Percentiles rank a stretch among this genome's conserved stretches.
phyloP scores from a whole-genome alignment of 2,329 filamentous ascomycete genomes.

The Ophiocordyceps camponoti-saundersi region DNA sequence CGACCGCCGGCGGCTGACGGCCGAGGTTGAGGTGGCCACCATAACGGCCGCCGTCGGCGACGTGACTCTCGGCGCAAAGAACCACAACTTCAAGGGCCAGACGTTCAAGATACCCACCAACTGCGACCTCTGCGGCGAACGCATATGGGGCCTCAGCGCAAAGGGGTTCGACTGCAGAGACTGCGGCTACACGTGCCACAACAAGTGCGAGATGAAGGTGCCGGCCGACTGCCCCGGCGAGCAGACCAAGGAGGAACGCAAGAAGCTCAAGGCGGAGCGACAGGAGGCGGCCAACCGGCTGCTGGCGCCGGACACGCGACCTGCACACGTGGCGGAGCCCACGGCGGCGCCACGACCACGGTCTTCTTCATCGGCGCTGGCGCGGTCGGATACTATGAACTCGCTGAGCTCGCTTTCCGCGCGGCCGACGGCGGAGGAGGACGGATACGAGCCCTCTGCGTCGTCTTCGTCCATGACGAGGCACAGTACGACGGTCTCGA shows the following conservation, averaged over 20 bases:
- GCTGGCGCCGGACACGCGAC: constrained; percentile 24
- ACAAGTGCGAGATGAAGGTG: constrained; percentile 98
- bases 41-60: constrained; percentile 88
- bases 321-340: constrained; percentile 37
- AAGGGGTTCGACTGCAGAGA: constrained; percentile 94
- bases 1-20: constrained; percentile 69
- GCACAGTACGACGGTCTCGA: constrained; percentile 8
- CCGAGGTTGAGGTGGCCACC: constrained; percentile 83
- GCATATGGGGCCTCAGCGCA: constrained; percentile 91
- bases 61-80: constrained; percentile 78
- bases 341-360: constrained; percentile 36
- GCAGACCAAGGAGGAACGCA: constrained; percentile 83
- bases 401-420: constrained; percentile 76
- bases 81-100: constrained; percentile 96
- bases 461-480: background rate
- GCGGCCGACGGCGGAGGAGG: constrained; percentile 36
- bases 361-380: constrained; percentile 52
- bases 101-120: constrained; percentile 99
- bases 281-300: constrained; percentile 59
- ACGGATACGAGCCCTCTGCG: constrained; percentile 6
- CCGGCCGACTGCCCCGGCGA: constrained; percentile 91
- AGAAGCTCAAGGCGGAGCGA: constrained; percentile 75
- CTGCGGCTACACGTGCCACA: constrained; percentile 95
- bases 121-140: constrained; percentile 88
- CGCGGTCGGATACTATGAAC: constrained; percentile 73